phyloP scores from a whole-genome alignment of 2,329 filamentous ascomycete genomes.

The Calonectria pseudoturangicola region DNA sequence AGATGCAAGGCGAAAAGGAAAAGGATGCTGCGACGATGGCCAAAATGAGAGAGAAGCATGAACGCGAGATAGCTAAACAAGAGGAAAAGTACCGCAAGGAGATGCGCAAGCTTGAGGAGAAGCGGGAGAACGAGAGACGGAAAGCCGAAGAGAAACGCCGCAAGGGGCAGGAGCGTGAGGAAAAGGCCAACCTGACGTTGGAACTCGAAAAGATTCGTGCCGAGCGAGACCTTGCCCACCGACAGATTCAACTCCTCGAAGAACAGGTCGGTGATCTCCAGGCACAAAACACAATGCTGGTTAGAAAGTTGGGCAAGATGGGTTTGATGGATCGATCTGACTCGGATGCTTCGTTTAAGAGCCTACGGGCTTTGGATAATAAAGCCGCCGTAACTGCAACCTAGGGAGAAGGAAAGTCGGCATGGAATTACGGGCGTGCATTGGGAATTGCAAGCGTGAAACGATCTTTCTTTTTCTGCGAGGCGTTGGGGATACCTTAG shows the following conservation, averaged over 20 bases:
- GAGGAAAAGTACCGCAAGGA: conserved; percentile 80
- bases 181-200: conserved; percentile 67
- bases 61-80: conserved; percentile 77
- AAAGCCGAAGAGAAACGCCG: conserved; percentile 72
- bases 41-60: conserved; percentile 78
- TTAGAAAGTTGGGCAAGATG: conserved; percentile 70
- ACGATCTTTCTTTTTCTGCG: conserved; percentile 35
- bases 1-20: conserved; percentile 68
- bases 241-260: conserved; percentile 73
- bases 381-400: conserved; percentile 31
- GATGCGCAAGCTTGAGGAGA: conserved; percentile 78
- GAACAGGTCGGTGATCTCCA: conserved; percentile 75
- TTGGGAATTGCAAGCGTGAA: conserved; percentile 32
- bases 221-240: conserved; percentile 71
- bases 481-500: conserved; percentile 48
- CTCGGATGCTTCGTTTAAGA: conserved; percentile 62
- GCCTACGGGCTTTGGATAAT: conserved; percentile 37
- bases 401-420: conserved; percentile 2
- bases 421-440: conserved; percentile 31
- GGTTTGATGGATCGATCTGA: conserved; percentile 60
- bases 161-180: conserved; percentile 73
- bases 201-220: conserved; percentile 72
- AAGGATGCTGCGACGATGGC: conserved; percentile 70
- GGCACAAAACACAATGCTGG: conserved; percentile 75
- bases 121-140: conserved; percentile 76